Evolutionary conservation across 129 eudicot genomes (phyloP).

Genomic region (Artemisia argyi): DNA sequence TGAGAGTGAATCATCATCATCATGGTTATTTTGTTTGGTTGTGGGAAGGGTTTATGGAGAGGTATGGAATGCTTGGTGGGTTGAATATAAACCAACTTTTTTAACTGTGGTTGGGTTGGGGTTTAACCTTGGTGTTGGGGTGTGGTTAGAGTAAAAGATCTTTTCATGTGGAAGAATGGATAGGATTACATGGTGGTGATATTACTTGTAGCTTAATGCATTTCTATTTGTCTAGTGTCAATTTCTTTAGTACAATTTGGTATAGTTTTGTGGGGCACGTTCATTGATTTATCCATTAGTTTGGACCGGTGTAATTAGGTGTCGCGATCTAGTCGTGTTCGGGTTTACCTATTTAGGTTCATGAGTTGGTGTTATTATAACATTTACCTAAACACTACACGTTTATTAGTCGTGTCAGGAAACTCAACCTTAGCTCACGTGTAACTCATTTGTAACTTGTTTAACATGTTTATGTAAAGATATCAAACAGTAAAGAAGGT

Average conservation of each 20-base stretch:
- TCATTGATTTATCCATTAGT: too few species aligned
- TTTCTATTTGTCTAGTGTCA: background rate
- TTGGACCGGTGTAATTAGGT: background rate
- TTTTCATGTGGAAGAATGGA: constrained; percentile 1
- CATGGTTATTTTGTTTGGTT: constrained; percentile 12
- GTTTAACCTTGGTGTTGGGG: constrained; percentile 24
- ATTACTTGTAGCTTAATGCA: background rate
- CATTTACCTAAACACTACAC: too few species aligned
- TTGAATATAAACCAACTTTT: constrained; percentile 41
- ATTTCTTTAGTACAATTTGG: background rate
- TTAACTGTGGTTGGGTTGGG: constrained; percentile 44
- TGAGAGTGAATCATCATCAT: constrained; percentile 57
- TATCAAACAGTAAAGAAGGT: too few species aligned
- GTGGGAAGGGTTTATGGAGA: constrained; percentile 12
- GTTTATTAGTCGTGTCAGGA: too few species aligned
- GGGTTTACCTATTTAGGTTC: background rate
- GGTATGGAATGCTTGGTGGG: constrained; percentile 20
- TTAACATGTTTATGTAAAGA: too few species aligned
- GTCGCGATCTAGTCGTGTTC: background rate
- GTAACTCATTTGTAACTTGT: too few species aligned
- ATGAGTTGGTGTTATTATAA: too few species aligned
- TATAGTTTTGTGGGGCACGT: too few species aligned
- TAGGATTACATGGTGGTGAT: constrained; percentile 27
- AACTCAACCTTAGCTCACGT: too few species aligned
- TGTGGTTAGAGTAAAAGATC: constrained; percentile 38